Evolutionary conservation across 2,329 filamentous ascomycete genomes (phyloP).

Genomic region (Thyridium curvatum): DNA sequence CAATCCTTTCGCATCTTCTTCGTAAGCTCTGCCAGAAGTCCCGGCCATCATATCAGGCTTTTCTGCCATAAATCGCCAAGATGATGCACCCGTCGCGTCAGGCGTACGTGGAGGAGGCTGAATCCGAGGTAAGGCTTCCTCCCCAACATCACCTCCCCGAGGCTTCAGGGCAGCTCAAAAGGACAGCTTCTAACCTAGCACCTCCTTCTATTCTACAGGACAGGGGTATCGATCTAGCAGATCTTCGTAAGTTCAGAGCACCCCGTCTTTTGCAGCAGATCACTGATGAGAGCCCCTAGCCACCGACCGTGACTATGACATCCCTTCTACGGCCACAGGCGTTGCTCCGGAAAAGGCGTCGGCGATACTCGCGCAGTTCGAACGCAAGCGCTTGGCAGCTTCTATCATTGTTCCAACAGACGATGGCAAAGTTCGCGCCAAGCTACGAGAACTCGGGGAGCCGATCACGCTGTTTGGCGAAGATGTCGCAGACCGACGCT

Average conservation of each 20-base stretch:
- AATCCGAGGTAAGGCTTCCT: constrained; percentile 51
- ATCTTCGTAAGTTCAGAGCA: constrained; percentile 34
- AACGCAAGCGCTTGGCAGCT: constrained; percentile 82
- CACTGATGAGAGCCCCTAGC: constrained; percentile 12
- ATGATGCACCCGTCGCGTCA: constrained; percentile 84
- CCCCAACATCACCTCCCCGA: constrained; percentile 5
- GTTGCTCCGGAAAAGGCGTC: constrained; percentile 76
- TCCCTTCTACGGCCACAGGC: constrained; percentile 59
- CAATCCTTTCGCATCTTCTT: no score
- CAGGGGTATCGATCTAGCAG: constrained; percentile 39
- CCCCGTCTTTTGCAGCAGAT: neutral
- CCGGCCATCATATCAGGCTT: no score
- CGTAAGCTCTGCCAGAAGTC: no score
- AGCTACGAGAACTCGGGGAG: constrained; percentile 80
- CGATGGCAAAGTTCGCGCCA: constrained; percentile 75
- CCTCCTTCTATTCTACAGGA: constrained; percentile 17
- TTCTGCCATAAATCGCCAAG: constrained; percentile 14
- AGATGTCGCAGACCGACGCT: constrained; percentile 76
- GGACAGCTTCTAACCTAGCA: constrained; percentile 13
- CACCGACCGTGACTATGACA: constrained; percentile 76
- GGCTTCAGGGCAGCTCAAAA: constrained; percentile 12
- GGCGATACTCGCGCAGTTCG: constrained; percentile 80
- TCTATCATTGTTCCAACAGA: constrained; percentile 88
- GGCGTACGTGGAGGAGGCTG: constrained; percentile 86
- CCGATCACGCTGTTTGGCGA: constrained; percentile 94